Conservation (phyloP, 495 filamentous ascomycete species). For the Aspergillus mulundensis region DNA sequence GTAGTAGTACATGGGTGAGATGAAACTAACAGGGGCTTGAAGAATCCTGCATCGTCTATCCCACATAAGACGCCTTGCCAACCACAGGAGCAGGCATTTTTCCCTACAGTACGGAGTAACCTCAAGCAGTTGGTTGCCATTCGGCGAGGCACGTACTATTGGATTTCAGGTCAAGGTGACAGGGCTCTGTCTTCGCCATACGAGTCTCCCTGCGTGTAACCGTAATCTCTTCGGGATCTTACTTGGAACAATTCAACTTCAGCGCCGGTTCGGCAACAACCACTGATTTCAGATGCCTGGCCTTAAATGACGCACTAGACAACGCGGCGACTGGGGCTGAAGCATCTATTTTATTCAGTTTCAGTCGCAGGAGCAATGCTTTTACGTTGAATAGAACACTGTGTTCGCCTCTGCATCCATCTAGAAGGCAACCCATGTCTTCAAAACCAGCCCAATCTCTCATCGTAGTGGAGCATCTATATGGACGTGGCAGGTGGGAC, state of each 20-base stretch:
- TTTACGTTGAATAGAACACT: background rate
- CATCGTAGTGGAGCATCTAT: constrained; percentile 13
- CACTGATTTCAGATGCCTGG: background rate
- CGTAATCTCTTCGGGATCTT: background rate
- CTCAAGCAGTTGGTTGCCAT: background rate
- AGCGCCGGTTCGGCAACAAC: background rate
- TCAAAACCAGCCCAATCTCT: constrained; percentile 8
- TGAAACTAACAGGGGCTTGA: too few species aligned
- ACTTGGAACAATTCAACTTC: too few species aligned
- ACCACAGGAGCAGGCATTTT: background rate
- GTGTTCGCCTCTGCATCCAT: background rate
- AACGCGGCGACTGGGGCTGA: background rate
- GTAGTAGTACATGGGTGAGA: too few species aligned
- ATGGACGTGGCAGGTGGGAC: constrained; percentile 26
- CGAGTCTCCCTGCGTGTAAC: constrained; percentile 1
- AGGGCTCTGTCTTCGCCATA: background rate
- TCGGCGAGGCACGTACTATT: background rate
- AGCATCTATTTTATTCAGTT: background rate
- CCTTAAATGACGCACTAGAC: background rate
- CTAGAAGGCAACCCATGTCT: constrained; percentile 4
- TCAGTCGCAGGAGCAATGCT: constrained; percentile 5
- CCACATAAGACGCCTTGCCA: too few species aligned
- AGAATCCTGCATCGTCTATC: too few species aligned
- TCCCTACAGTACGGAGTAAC: background rate
- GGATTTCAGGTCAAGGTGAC: background rate